Evolutionary conservation across 345 rosid species (phyloP).

Genomic region (Acer negundo): DNA sequence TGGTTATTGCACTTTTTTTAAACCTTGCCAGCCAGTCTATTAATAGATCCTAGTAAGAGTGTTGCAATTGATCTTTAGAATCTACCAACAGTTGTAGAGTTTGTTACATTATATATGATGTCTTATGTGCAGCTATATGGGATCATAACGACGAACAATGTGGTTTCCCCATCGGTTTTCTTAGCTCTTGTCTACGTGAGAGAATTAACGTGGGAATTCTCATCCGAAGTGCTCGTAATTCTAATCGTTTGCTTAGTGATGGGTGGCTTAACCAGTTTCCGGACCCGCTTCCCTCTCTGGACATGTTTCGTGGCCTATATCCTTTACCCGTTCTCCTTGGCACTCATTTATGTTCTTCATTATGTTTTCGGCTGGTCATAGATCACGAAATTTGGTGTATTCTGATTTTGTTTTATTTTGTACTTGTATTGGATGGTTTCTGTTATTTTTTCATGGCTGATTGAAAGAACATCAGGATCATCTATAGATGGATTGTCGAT

Average conservation of each 20-base stretch:
- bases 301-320: slow-evolving; percentile 66
- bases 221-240: slow-evolving; percentile 88
- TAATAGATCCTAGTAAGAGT: no score
- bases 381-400: slow-evolving; percentile 13
- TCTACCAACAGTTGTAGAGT: no score
- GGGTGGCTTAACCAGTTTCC: slow-evolving; percentile 83
- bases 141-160: slow-evolving; percentile 85
- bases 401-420: not conserved
- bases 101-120: not conserved
- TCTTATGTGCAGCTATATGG: slow-evolving; percentile 74
- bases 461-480: not conserved
- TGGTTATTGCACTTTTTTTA: no score
- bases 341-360: slow-evolving; percentile 81
- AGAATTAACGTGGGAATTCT: slow-evolving; percentile 95
- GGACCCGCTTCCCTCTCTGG: slow-evolving; percentile 95
- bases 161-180: slow-evolving; percentile 90
- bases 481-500: no score
- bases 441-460: not conserved
- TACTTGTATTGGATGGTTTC: not conserved
- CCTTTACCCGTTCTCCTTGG: slow-evolving; percentile 86
- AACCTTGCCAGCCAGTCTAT: no score
- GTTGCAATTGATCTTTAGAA: no score
- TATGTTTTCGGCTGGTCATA: slow-evolving; percentile 90
- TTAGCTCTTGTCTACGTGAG: slow-evolving; percentile 72
- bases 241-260: slow-evolving; percentile 80